A percentile compares a stretch with the other conserved stretches of the same genome.
Evolutionary conservation across 2,329 filamentous ascomycete species (phyloP).

Genomic region (Xylariaceae sp.): DNA sequence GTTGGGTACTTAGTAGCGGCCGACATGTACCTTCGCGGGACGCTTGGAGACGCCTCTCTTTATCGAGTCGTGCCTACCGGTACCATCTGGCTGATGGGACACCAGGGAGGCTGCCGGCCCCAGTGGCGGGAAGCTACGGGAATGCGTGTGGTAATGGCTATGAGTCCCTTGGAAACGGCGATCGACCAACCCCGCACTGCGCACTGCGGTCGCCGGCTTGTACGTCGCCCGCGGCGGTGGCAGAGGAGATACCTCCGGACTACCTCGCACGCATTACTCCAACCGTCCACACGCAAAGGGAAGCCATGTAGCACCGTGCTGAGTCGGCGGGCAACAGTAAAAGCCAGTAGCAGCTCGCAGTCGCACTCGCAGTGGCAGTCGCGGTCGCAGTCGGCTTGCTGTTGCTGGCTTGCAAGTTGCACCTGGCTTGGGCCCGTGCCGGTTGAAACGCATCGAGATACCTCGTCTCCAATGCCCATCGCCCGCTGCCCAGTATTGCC

Average conservation of each 20-base stretch:
- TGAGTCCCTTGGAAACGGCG: conserved; percentile 14
- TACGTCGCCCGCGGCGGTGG: conserved; percentile 13
- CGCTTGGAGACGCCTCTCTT: no score
- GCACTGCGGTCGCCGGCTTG: conserved; percentile 16
- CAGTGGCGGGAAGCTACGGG: background rate
- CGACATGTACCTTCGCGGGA: no score
- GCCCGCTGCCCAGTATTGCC: background rate
- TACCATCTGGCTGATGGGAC: no score
- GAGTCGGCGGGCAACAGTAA: background rate
- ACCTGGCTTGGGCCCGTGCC: background rate
- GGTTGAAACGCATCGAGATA: background rate
- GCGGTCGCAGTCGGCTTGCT: no score
- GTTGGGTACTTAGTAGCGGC: no score
- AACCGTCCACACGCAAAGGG: conserved; percentile 6
- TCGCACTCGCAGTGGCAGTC: background rate
- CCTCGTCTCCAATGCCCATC: background rate
- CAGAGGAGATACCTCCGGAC: conserved; percentile 16
- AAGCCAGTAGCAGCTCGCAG: background rate
- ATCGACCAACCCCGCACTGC: conserved; percentile 21
- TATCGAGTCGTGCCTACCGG: no score
- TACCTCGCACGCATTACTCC: conserved; percentile 9
- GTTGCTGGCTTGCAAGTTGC: conserved; percentile 1
- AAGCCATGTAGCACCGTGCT: conserved; percentile 1
- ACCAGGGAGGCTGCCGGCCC: background rate
- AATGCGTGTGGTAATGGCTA: conserved; percentile 2